These are phyloP conservation scores for Saussurea involucrata DNA, from an alignment of 129 eudicot genomes.

Conservation along the genomic window DNA sequence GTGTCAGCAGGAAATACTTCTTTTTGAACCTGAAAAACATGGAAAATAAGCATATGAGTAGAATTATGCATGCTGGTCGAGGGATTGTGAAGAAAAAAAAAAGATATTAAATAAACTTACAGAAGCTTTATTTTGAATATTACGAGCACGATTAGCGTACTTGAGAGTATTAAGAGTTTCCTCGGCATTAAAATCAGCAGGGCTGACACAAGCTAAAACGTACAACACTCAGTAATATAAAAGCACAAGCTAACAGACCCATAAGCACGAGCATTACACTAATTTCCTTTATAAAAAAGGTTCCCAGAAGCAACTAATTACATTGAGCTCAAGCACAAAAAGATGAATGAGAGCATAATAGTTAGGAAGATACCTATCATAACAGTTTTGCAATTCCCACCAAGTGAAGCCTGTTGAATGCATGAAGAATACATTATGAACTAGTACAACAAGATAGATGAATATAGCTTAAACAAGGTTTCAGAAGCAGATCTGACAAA, in stretches of 20 bases:
- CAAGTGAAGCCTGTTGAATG: conserved; percentile 89
- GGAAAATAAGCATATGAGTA: neutral
- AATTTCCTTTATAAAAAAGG: neutral
- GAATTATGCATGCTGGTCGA: neutral
- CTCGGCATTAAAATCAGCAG: conserved; percentile 96
- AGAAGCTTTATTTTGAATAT: conserved; percentile 90
- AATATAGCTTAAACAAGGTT: conserved; percentile 5
- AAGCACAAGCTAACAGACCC: conserved; percentile 1
- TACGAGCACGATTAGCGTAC: conserved; percentile 98
- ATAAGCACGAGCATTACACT: conserved; percentile 2
- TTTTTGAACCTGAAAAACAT: conserved; percentile 64
- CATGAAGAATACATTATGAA: conserved; percentile 13
- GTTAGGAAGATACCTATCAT: conserved; percentile 72
- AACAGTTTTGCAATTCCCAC: conserved; percentile 99
- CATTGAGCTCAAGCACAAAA: neutral
- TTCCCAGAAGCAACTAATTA: neutral
- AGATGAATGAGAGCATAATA: neutral
- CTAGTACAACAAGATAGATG: neutral
- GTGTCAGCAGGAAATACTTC: conserved; percentile 89
- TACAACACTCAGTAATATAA: conserved; percentile 18
- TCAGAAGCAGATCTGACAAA: neutral
- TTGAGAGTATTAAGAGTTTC: conserved; percentile 96
- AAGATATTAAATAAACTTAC: conserved; percentile 50
- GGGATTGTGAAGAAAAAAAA: neutral
- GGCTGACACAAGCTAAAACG: conserved; percentile 90